Evolutionary conservation across 306 rosid species (phyloP).

Genomic region (Hippophae rhamnoides): DNA sequence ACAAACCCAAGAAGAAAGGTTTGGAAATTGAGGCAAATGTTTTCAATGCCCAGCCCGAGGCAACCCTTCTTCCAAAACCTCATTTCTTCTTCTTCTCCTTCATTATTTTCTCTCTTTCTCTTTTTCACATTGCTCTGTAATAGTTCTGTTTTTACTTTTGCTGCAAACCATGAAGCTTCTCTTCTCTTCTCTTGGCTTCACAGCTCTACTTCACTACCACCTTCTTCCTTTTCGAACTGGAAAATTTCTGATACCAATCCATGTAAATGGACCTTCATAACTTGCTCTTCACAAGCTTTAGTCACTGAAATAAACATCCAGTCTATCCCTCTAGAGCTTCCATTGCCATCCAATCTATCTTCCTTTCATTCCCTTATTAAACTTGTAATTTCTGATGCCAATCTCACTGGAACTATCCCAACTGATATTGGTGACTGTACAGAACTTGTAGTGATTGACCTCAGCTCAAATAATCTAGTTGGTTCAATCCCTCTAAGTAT

Average conservation of each 20-base stretch:
- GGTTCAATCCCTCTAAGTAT: constrained; percentile 59
- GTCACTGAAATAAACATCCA: constrained; percentile 59
- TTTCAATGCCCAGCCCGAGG: constrained; percentile 39
- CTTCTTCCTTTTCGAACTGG: constrained; percentile 54
- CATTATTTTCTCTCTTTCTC: constrained; percentile 8
- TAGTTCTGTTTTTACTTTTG: constrained; percentile 26
- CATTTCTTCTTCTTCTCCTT: constrained; percentile 14
- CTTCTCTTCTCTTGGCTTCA: constrained; percentile 79
- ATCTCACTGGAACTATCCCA: constrained; percentile 66
- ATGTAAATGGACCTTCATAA: constrained; percentile 82
- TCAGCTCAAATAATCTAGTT: constrained; percentile 58
- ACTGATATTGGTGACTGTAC: constrained; percentile 43
- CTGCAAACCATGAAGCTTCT: constrained; percentile 66
- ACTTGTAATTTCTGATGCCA: constrained; percentile 66
- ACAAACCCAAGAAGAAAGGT: constrained; percentile 44
- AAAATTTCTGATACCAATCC: constrained; percentile 52
- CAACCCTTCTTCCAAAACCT: constrained; percentile 15
- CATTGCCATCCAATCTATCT: constrained; percentile 58
- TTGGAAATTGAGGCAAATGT: constrained; percentile 60
- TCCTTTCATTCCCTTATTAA: constrained; percentile 41
- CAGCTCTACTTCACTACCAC: constrained; percentile 28
- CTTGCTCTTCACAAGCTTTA: constrained; percentile 53
- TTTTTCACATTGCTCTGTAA: constrained; percentile 14
- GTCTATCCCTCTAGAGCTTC: constrained; percentile 58
- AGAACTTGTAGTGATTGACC: constrained; percentile 39